Evolutionary conservation across 805 yeast genomes (phyloP).

Genomic region (Candida caryicola): DNA sequence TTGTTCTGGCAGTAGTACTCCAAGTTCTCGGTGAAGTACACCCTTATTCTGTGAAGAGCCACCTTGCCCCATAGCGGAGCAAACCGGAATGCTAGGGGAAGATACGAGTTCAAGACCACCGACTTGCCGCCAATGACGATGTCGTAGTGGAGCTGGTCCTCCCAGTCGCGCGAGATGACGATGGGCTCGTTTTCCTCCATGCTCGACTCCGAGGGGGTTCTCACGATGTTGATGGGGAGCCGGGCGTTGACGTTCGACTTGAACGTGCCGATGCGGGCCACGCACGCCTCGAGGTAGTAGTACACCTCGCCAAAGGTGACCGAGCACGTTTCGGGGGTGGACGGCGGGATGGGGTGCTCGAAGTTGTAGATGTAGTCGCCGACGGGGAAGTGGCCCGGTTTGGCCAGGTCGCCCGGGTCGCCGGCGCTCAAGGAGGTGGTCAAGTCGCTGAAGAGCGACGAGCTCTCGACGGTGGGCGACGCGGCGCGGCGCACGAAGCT

Average conservation of each 20-base stretch:
- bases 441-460: constrained; percentile 23
- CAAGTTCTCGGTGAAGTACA: constrained; percentile 82
- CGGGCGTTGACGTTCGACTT: constrained; percentile 68
- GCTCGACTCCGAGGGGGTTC: constrained; percentile 75
- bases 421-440: constrained; percentile 20
- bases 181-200: constrained; percentile 92
- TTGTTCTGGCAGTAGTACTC: constrained; percentile 86
- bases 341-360: constrained; percentile 81
- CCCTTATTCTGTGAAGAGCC: constrained; percentile 78
- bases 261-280: constrained; percentile 83
- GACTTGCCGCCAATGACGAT: constrained; percentile 88
- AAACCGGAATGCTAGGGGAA: constrained; percentile 81
- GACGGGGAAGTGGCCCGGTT: constrained; percentile 54
- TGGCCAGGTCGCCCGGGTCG: constrained; percentile 17
- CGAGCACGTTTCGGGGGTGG: constrained; percentile 73
- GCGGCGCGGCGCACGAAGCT: constrained; percentile 26
- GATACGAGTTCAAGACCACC: constrained; percentile 73
- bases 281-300: constrained; percentile 64
- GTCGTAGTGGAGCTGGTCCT: constrained; percentile 84
- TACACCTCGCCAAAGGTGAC: constrained; percentile 80
- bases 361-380: constrained; percentile 93
- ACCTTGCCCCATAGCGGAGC: constrained; percentile 82
- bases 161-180: constrained; percentile 89
- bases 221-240: constrained; percentile 61
- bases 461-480: constrained; percentile 29